Evolutionary conservation across 345 rosid genomes (phyloP).

Genomic region (Viola odorata): DNA sequence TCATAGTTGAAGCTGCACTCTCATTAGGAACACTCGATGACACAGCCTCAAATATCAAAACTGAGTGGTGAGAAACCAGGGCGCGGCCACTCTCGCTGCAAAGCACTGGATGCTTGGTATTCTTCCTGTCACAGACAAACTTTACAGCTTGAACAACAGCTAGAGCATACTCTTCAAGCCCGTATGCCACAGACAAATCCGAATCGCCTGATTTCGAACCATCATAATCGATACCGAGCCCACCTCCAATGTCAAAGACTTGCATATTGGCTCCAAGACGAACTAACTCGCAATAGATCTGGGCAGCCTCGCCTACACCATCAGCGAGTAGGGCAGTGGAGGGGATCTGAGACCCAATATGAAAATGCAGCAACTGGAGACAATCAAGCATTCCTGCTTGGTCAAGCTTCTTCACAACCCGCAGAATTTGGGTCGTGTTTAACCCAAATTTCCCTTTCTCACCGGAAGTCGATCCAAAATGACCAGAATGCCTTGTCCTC

Average conservation of each 20-base stretch:
- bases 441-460: constrained; percentile 93
- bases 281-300: constrained; percentile 81
- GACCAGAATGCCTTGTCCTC: constrained; percentile 85
- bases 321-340: constrained; percentile 60
- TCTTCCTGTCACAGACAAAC: constrained; percentile 61
- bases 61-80: constrained; percentile 83
- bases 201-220: constrained; percentile 84
- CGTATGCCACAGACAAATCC: constrained; percentile 77
- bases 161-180: constrained; percentile 74
- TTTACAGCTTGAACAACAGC: constrained; percentile 70
- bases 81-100: constrained; percentile 94
- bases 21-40: constrained; percentile 28
- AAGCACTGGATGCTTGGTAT: constrained; percentile 69
- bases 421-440: constrained; percentile 65
- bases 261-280: constrained; percentile 86
- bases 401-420: constrained; percentile 63
- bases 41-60: constrained; percentile 74
- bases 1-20: constrained; percentile 12
- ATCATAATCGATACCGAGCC: constrained; percentile 86
- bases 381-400: constrained; percentile 72
- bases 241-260: constrained; percentile 81
- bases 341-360: constrained; percentile 92
- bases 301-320: constrained; percentile 77
- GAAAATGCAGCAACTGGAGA: constrained; percentile 80
- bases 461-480: constrained; percentile 97